These are phyloP conservation scores for Somion occarium DNA, from an alignment of 1,284 basidiomycete genomes.

Conservation along the genomic window DNA sequence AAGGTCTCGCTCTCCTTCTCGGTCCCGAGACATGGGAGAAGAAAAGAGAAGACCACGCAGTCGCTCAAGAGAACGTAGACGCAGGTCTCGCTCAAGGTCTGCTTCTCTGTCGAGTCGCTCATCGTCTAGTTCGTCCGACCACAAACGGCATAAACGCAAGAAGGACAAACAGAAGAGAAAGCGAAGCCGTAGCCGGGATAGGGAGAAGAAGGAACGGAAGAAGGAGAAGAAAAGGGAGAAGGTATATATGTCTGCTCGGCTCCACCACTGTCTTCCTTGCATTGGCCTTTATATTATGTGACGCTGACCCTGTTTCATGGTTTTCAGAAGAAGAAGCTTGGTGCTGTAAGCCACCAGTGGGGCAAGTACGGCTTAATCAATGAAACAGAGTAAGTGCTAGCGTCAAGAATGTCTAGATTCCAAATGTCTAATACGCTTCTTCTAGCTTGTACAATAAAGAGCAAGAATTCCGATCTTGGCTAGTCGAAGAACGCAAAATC, in stretches of 20 bases:
- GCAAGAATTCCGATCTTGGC: constrained; percentile 84
- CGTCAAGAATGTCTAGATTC: constrained; percentile 1
- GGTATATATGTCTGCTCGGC: constrained; percentile 26
- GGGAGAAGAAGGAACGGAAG: constrained; percentile 55
- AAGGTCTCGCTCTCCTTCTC: constrained; percentile 19
- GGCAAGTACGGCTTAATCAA: constrained; percentile 85
- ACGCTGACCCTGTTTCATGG: constrained; percentile 2
- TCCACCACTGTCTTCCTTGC: not conserved
- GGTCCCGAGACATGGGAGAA: constrained; percentile 16
- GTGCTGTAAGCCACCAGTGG: constrained; percentile 65
- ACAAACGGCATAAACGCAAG: constrained; percentile 36
- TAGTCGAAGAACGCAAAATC: constrained; percentile 83
- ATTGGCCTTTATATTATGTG: constrained; percentile 3
- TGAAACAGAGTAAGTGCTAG: constrained; percentile 70
- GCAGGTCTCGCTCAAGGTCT: constrained; percentile 37
- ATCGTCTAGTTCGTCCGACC: constrained; percentile 34
- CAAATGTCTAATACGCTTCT: not conserved
- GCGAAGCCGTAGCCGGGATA: constrained; percentile 42
- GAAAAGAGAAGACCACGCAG: constrained; percentile 1
- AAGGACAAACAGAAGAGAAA: constrained; percentile 41
- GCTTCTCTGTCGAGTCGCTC: constrained; percentile 30
- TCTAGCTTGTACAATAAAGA: constrained; percentile 72
- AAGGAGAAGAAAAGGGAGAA: constrained; percentile 69
- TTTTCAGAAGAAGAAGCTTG: constrained; percentile 52
- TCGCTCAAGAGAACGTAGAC: constrained; percentile 19